Base-by-base conservation (phyloP, 2,329 filamentous ascomycete genomes). In the Cylindrodendrum hubeiense region DNA sequence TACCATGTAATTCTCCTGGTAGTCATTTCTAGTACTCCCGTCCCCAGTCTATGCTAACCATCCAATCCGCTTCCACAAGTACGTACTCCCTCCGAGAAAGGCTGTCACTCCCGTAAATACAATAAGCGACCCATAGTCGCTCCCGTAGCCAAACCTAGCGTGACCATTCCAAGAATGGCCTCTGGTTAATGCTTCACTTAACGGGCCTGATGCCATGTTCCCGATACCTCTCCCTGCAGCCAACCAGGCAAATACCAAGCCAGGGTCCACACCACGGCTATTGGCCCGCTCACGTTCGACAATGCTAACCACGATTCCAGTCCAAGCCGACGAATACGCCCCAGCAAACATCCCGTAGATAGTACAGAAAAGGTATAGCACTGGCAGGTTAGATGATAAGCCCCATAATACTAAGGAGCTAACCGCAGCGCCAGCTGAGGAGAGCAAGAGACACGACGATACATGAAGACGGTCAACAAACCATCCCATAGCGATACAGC, bases 281-380 rank as follows among this genome's bases (percentile, higher is more conserved):
- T 21, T 13, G 46, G 15, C 46, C 59, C 55, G 5, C 58, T 66
- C 15, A 26, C 69, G 5, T 84, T 72, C 22, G 83, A 77, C 49
- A 80, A 84, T 83, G 67, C 15, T 37, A 13, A 37, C 15, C 34
- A 37, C 15, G 15, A 86, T 81, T 0, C 85, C 86, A 5, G 83
- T 83, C 88, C 88, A 91, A 0, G 86, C 86, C 0, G 85, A 84
- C 19, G 84, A 86, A 72, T 87, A 91, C 0, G 85, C 85, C 3
- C 88, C 86, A 0, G 88, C 88, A 55, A 90, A 91, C 66, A 90
- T 83, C 1, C 89, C 89, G 70, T 88, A 91, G n/a, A 84, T 80
- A 19, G 89, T 74, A n/a, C 87, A 86, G 73, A 90, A 91, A 13
- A 85, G 70, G 13, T 87, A 84, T n/a, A 91, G 78, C 3, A 87